Conservation (phyloP, 2,329 filamentous ascomycete species). For the Neofusicoccum sp. region DNA sequence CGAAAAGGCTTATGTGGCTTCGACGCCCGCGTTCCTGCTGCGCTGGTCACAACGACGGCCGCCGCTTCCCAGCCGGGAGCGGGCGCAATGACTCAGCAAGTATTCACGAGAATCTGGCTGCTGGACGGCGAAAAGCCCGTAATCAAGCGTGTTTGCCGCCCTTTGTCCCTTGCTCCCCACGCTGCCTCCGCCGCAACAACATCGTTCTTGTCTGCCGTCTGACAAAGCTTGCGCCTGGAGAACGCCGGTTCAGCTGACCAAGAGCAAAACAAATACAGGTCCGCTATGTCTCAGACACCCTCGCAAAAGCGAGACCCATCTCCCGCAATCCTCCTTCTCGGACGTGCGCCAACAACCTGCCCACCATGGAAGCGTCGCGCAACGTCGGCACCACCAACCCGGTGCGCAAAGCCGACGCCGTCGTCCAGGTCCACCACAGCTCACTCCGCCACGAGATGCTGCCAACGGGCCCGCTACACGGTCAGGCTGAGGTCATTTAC, state of each 20-base stretch:
- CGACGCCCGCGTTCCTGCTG: not conserved
- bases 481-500: slow-evolving; percentile 4
- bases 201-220: no score
- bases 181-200: not conserved
- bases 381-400: not conserved
- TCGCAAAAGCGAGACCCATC: not conserved
- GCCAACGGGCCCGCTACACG: not conserved
- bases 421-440: slow-evolving; percentile 15
- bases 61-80: not conserved
- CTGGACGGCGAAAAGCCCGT: slow-evolving; percentile 8
- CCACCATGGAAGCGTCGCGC: not conserved
- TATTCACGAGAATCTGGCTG: slow-evolving; percentile 8
- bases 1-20: not conserved
- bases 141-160: slow-evolving; percentile 5
- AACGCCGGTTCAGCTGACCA: not conserved
- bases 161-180: not conserved
- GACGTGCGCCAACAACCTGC: slow-evolving; percentile 2
- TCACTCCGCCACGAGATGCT: slow-evolving; percentile 7
- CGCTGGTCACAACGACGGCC: not conserved
- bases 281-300: slow-evolving; percentile 16
- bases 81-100: not conserved
- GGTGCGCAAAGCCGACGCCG: not conserved
- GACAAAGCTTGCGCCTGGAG: not conserved
- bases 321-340: not conserved
- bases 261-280: not conserved